A percentile compares a stretch with the other conserved stretches of the same genome.
phyloP scores from a whole-genome alignment of 495 filamentous ascomycete genomes.

The Neurospora pannonica region DNA sequence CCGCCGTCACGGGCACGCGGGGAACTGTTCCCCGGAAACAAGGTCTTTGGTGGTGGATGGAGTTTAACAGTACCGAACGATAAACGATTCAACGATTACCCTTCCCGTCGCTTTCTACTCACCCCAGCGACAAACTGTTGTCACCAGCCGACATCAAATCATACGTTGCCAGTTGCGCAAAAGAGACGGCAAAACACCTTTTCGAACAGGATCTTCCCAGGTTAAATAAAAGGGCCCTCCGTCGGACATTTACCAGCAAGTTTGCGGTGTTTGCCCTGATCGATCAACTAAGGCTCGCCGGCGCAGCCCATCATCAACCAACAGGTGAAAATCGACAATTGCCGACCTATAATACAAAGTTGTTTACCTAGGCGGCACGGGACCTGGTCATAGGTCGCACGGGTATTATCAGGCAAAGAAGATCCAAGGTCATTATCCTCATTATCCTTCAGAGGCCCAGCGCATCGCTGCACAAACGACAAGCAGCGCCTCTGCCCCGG shows the following conservation, averaged over 20 bases:
- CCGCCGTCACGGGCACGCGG: neutral
- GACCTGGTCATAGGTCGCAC: neutral
- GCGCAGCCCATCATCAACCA: neutral
- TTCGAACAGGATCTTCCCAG: neutral
- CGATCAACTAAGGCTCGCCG: neutral
- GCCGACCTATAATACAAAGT: constrained; percentile 3
- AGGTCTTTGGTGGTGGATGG: neutral
- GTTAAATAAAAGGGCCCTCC: neutral
- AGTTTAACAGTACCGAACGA: neutral
- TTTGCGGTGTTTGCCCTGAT: neutral
- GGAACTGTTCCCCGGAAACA: neutral
- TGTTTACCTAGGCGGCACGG: constrained; percentile 1
- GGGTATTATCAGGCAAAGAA: neutral
- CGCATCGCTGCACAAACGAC: neutral
- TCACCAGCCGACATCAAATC: neutral
- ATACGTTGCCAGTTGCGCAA: neutral
- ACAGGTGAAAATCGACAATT: neutral
- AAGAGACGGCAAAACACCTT: neutral
- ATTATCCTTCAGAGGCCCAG: neutral
- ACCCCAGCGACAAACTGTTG: neutral
- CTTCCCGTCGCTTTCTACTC: neutral
- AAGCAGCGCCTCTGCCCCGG: neutral
- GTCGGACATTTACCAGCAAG: neutral
- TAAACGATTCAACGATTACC: neutral
- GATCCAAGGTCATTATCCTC: constrained; percentile 1